Conservation (phyloP, 139 green algal species). For the Micromonas pusilla region DNA sequence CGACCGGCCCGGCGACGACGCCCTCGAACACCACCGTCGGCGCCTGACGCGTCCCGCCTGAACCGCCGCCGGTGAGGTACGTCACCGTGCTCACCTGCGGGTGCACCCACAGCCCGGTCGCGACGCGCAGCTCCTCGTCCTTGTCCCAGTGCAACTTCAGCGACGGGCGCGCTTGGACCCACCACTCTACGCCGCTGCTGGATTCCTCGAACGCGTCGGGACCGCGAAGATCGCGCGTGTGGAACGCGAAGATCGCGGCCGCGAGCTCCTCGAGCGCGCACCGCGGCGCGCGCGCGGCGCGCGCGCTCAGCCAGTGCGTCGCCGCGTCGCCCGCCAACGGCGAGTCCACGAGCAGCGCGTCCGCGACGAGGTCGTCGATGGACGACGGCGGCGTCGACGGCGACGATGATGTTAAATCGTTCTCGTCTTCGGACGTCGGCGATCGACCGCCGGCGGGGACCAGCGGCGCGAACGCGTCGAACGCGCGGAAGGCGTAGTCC, state of each 20-base stretch:
- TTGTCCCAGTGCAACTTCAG: slow-evolving; percentile 19
- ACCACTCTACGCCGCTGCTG: slow-evolving; percentile 25
- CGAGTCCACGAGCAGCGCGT: no score
- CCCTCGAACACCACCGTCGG: slow-evolving; percentile 8
- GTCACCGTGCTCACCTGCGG: slow-evolving; percentile 24
- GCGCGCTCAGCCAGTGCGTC: not conserved
- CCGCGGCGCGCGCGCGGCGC: no score
- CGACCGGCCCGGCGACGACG: not conserved
- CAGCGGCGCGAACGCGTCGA: no score
- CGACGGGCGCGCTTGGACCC: slow-evolving; percentile 11
- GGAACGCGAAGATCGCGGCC: not conserved
- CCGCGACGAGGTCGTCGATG: not conserved
- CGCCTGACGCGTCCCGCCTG: no score
- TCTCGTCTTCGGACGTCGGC: not conserved
- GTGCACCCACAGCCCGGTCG: not conserved
- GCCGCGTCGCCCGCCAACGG: no score
- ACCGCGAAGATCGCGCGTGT: no score
- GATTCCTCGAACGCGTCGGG: no score
- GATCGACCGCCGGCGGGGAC: no score
- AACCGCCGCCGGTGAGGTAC: slow-evolving; percentile 5
- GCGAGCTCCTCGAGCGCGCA: not conserved
- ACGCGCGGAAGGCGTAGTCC: no score
- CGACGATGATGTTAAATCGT: not conserved
- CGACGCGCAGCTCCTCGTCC: not conserved
- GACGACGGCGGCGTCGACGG: not conserved